Conservation (phyloP, 495 filamentous ascomycete genomes). For the Aspergillus haitiensis region DNA sequence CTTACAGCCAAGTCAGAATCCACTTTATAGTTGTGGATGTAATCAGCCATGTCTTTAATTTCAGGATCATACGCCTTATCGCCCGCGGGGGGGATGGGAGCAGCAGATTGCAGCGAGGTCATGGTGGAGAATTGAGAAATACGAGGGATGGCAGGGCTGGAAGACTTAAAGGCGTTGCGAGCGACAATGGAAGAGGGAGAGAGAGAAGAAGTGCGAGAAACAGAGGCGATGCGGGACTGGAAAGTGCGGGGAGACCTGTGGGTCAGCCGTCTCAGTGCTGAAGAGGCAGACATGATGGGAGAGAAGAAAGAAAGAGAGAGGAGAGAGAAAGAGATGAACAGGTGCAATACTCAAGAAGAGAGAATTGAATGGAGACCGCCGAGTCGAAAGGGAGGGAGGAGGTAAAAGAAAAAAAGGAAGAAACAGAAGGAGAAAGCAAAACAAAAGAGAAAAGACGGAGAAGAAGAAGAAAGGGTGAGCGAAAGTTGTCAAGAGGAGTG, state of each 20-base stretch:
- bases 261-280: conserved; percentile 50
- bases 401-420: conserved; percentile 19
- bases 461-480: conserved; percentile 12
- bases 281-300: conserved; percentile 33
- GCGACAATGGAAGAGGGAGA: conserved; percentile 27
- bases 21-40: conserved; percentile 89
- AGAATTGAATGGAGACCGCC: conserved; percentile 23
- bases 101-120: conserved; percentile 44
- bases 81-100: conserved; percentile 32
- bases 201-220: conserved; percentile 38
- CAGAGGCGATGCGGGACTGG: conserved; percentile 40
- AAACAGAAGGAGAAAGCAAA: conserved; percentile 24
- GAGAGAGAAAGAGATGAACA: conserved; percentile 33
- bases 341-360: conserved; percentile 22
- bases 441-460: conserved; percentile 9
- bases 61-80: conserved; percentile 78
- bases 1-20: conserved; percentile 89
- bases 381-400: conserved; percentile 7
- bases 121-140: conserved; percentile 50
- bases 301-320: conserved; percentile 21
- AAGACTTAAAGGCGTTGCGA: conserved; percentile 22
- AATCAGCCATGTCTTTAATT: conserved; percentile 89
- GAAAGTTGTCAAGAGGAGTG: background rate
- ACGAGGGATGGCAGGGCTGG: conserved; percentile 26
- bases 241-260: conserved; percentile 52